Evolutionary conservation across 108 stramenopile genomes (phyloP).

Genomic region (Bacterosira constricta): DNA sequence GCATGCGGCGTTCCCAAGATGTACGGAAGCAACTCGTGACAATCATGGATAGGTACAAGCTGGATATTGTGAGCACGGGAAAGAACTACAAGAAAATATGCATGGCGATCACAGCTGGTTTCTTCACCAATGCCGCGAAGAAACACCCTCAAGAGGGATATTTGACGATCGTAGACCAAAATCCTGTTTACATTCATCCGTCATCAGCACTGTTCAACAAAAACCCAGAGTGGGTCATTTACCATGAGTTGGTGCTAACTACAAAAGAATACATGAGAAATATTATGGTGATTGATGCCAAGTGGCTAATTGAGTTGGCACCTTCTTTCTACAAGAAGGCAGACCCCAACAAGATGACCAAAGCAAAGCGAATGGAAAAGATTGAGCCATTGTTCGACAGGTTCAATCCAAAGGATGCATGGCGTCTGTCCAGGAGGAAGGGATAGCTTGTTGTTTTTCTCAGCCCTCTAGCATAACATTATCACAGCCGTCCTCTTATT

Average conservation of each 20-base stretch:
- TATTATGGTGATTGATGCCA: constrained; percentile 98
- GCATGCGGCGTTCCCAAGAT: constrained; percentile 98
- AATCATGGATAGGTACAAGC: constrained; percentile 98
- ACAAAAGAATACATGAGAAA: constrained; percentile 99
- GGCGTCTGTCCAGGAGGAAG: constrained; percentile 91
- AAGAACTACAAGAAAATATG: constrained; percentile 97
- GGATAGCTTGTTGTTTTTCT: constrained; percentile 56
- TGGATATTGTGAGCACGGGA: constrained; percentile 92
- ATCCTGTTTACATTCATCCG: constrained; percentile 98
- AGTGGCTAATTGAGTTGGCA: constrained; percentile 97
- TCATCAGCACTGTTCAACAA: constrained; percentile 97
- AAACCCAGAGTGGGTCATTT: constrained; percentile 98
- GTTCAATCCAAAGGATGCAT: constrained; percentile 93
- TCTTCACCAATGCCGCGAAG: constrained; percentile 98
- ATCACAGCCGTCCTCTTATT: no score
- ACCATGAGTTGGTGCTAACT: constrained; percentile 98
- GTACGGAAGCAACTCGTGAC: constrained; percentile 98
- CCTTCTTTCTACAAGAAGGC: constrained; percentile 96
- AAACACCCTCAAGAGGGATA: constrained; percentile 99
- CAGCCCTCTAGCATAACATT: background rate
- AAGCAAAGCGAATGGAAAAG: constrained; percentile 95
- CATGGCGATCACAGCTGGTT: constrained; percentile 97
- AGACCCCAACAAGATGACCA: constrained; percentile 95
- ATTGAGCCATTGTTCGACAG: constrained; percentile 98
- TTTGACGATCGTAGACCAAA: constrained; percentile 95